Conservation (phyloP, 2,329 filamentous ascomycete genomes). For the Colletotrichum agaves region DNA sequence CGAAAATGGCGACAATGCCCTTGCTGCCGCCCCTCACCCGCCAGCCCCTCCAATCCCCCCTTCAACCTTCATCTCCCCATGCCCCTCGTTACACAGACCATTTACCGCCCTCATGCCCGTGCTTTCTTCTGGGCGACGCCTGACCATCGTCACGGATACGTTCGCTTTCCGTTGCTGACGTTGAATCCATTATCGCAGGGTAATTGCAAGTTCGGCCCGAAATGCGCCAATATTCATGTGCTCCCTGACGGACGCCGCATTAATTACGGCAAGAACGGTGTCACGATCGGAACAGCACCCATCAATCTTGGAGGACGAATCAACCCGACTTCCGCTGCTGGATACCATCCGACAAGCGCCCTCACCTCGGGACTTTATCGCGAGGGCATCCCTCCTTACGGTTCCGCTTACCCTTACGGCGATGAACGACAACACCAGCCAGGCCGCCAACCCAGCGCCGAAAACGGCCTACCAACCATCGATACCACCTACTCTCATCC, state of each 20-base stretch:
- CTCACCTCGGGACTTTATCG: conserved; percentile 69
- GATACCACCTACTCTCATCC: conserved; percentile 68
- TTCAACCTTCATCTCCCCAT: conserved; percentile 36
- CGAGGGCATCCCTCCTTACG: conserved; percentile 51
- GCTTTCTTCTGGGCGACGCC: conserved; percentile 7
- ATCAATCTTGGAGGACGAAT: conserved; percentile 74
- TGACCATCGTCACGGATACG: not conserved
- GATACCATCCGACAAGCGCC: conserved; percentile 73
- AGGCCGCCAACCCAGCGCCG: conserved; percentile 62
- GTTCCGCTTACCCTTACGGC: conserved; percentile 51
- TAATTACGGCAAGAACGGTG: conserved; percentile 79
- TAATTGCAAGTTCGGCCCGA: conserved; percentile 98
- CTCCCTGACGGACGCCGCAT: conserved; percentile 93
- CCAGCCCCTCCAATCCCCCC: not conserved
- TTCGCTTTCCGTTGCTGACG: conserved; percentile 15
- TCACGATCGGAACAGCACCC: conserved; percentile 68
- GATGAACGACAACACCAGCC: conserved; percentile 57
- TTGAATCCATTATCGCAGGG: conserved; percentile 66
- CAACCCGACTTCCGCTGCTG: conserved; percentile 64
- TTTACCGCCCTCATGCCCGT: conserved; percentile 5
- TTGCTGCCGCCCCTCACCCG: not conserved
- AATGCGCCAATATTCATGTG: conserved; percentile 96
- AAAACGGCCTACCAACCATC: conserved; percentile 66
- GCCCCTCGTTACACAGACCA: conserved; percentile 28
- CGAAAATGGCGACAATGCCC: not conserved